Conservation (phyloP, 176 grass and related monocot species). For the Microstegium vimineum region DNA sequence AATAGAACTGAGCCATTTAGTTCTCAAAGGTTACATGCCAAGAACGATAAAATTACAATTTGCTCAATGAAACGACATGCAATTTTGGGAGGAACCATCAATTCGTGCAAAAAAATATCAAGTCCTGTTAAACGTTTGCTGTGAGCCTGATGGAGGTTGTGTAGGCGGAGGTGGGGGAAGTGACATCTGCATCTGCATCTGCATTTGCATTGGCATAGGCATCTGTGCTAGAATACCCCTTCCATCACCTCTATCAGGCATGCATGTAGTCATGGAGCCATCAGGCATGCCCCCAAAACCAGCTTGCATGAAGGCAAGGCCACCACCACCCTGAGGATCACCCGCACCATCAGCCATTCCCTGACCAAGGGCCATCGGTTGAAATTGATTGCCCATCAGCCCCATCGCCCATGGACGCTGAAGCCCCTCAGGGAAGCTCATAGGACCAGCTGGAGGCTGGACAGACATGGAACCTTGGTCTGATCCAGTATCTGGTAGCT, state of each 20-base stretch:
- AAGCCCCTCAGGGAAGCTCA: conserved; percentile 40
- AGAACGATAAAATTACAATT: conserved; percentile 7
- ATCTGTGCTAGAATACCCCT: conserved; percentile 55
- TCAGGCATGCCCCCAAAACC: conserved; percentile 52
- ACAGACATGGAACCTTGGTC: conserved; percentile 53
- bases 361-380: conserved; percentile 44
- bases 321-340: conserved; percentile 53
- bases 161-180: conserved; percentile 50
- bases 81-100: conserved; percentile 26
- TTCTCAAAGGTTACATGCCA: conserved; percentile 5
- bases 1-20: neutral
- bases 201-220: conserved; percentile 62
- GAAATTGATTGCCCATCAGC: conserved; percentile 52
- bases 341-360: conserved; percentile 47
- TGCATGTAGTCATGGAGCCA: conserved; percentile 29
- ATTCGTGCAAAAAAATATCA: conserved; percentile 27
- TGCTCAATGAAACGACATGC: neutral
- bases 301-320: conserved; percentile 55
- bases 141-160: conserved; percentile 45
- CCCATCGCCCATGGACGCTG: conserved; percentile 66
- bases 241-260: conserved; percentile 50
- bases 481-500: conserved; percentile 43
- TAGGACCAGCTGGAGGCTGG: conserved; percentile 34
- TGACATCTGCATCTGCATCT: conserved; percentile 68
- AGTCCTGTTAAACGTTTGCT: conserved; percentile 51